phyloP scores from a whole-genome alignment of 345 rosid species.

The Streptanthus diversifolius region DNA sequence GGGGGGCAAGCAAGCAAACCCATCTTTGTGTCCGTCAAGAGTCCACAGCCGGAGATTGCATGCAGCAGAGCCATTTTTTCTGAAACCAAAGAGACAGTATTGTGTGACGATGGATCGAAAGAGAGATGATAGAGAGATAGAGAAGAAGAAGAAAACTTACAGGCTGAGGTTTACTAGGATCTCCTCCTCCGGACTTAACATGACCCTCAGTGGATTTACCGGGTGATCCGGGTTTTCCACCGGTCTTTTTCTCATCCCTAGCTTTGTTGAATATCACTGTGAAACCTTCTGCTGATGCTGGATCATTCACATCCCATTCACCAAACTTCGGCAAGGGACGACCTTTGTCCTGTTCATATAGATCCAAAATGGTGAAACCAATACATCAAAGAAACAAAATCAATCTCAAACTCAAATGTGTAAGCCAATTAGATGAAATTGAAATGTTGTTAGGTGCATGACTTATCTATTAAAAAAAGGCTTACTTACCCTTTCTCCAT shows the following conservation, averaged over 20 bases:
- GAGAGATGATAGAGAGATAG: background rate
- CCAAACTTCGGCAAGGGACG: constrained; percentile 90
- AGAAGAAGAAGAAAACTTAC: constrained; percentile 45
- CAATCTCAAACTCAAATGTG: background rate
- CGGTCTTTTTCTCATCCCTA: constrained; percentile 92
- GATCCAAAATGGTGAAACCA: background rate
- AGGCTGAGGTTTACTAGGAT: constrained; percentile 65
- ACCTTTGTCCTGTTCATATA: constrained; percentile 61
- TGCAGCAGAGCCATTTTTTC: constrained; percentile 97
- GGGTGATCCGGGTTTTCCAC: constrained; percentile 67
- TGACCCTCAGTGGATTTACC: constrained; percentile 51
- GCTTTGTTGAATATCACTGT: constrained; percentile 95
- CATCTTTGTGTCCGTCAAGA: constrained; percentile 45
- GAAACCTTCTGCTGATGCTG: constrained; percentile 97
- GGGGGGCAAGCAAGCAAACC: constrained; percentile 15
- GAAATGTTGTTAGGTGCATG: background rate
- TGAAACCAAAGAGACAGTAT: constrained; percentile 30
- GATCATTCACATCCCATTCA: constrained; percentile 99
- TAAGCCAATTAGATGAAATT: background rate
- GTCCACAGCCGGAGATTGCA: constrained; percentile 59
- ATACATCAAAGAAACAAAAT: background rate
- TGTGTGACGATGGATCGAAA: background rate
- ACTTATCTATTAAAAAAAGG: background rate
- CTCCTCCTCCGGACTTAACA: constrained; percentile 48
- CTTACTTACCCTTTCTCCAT: background rate